Evolutionary conservation across 2,329 filamentous ascomycete genomes (phyloP), one percentile per base, ranked within the genome.

Genomic region (Neophaeococcomyces mojaviensis): DNA sequence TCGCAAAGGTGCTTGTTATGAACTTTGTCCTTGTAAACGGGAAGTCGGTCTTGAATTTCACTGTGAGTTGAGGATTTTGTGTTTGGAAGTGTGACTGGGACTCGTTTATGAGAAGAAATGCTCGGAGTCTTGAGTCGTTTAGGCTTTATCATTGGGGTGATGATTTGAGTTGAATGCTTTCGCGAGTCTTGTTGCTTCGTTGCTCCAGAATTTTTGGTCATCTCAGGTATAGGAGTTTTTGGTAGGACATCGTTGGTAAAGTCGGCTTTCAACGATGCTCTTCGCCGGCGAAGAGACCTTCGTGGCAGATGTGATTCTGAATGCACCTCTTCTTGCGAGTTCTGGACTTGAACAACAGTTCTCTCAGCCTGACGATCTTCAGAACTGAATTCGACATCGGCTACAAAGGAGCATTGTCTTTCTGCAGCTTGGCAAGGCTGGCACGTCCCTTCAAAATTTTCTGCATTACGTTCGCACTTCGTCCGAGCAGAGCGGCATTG

Each of bases 351-450:
- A 2, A 34, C 12, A 7, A 9, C 12, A 24, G 20, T 9, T 15
- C 6, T 13, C 6, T 9, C 19, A n/a, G 20, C 13, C 10, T 20
- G 8, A 12, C 20, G 6, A 18, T 9, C 20, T 13, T n/a, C 37
- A n/a, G 26, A 13, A 13, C 6, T 3, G 9, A 26, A n/a, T 3
- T 39, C 37, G 8, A 20, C 20, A n/a, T 26, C 33, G n/a, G 30
- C 5, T 12, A 12, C 15, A 26, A 36, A 44, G 2, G 41, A 36
- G 22, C 33, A 37, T 7, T 16, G 20, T 31, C 33, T 24, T 15
- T 28, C 24, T 16, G 31, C 22, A 26, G 35, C 33, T 9, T 36
- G 6, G 33, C 41, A 44, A 37, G 41, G 32, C 32, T 37, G 20
- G 16, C 41, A 44, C 5, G 32, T 9, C 3, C 41, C 41, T 3